Evolutionary conservation across 179 eudicot species (phyloP), one percentile per base, ranked within the genome.

Genomic region (Carnegiea gigantea): DNA sequence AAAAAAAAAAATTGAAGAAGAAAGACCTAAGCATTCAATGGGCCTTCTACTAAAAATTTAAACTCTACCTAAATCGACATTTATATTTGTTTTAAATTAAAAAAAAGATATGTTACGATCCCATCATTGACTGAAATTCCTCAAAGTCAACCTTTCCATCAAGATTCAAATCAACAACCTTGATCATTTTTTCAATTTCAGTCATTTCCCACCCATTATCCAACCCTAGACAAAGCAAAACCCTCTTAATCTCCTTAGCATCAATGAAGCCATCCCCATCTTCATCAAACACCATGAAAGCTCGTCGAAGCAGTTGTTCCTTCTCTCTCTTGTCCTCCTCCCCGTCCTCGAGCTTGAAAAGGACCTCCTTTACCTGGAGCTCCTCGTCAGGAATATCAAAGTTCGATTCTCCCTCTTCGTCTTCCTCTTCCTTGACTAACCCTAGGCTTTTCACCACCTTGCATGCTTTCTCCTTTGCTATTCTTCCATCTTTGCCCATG

Each of bases 121-220:
- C 85, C 89, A 87, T 87, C 89, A 87, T 87, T 78, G 80, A 81
- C 65, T 85, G 79, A 85, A 87, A 87, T 40, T 87, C 89, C 70
- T 85, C 86, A 40, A 87, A 87, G 77, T 87, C 89, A 85, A 87
- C 89, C 54, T 85, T 85, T 0, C 89, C 89, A 83, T 87, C 89
- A 40, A 85, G 84, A 15, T 85, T 85, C 71, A 87, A 78, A 85
- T 87, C 89, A 80, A 87, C 87, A 1, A 75, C 87, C 81, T 78
- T 59, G 83, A 87, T 85, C 89, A 87, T 87, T n/a, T 85, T 80
- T 79, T 87, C 81, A 71, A 87, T 87, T 20, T 87, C 84, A 73
- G 17, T 75, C 49, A 85, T 57, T 73, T 77, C 83, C 89, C 89
- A 87, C 64, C 87, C 87, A 82, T 83, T 85, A 80, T 85, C 87